Conservation (phyloP, 1,139 yeast genomes). For the Saccharomyces hybrid region DNA sequence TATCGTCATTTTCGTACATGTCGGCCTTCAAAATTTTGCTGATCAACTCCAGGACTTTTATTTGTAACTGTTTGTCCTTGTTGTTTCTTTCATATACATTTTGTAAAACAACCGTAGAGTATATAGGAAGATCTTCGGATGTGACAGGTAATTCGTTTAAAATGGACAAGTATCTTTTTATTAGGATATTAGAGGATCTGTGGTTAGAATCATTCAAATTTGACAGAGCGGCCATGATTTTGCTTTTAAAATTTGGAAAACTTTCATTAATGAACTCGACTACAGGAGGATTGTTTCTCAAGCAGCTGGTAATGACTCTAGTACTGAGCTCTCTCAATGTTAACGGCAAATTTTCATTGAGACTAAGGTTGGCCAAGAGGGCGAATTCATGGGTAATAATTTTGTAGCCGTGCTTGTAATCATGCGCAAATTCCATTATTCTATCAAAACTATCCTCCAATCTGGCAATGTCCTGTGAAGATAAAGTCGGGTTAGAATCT, state of each 20-base stretch:
- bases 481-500: conserved; percentile 5
- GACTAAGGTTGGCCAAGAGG: conserved; percentile 14
- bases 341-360: conserved; percentile 13
- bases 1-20: conserved; percentile 1
- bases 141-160: conserved; percentile 17
- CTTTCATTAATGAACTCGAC: conserved; percentile 28
- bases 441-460: conserved; percentile 23
- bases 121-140: conserved; percentile 8
- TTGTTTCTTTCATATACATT: conserved; percentile 14
- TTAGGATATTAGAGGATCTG: conserved; percentile 8
- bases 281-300: conserved; percentile 71
- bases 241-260: conserved; percentile 15
- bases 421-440: conserved; percentile 31
- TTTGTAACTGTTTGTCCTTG: conserved; percentile 24
- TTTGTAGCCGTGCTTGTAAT: conserved; percentile 29
- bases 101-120: conserved; percentile 13
- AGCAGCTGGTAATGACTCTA: conserved; percentile 47
- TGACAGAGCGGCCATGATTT: conserved; percentile 10
- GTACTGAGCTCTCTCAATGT: conserved; percentile 40
- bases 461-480: conserved; percentile 15
- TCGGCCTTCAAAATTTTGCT: conserved; percentile 14
- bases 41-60: conserved; percentile 28
- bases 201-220: conserved; percentile 8
- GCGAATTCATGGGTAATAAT: conserved; percentile 28
- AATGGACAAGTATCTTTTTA: conserved; percentile 27